These are phyloP conservation scores for Sambucus nigra DNA, from an alignment of 129 eudicot genomes.

Conservation along the genomic window DNA sequence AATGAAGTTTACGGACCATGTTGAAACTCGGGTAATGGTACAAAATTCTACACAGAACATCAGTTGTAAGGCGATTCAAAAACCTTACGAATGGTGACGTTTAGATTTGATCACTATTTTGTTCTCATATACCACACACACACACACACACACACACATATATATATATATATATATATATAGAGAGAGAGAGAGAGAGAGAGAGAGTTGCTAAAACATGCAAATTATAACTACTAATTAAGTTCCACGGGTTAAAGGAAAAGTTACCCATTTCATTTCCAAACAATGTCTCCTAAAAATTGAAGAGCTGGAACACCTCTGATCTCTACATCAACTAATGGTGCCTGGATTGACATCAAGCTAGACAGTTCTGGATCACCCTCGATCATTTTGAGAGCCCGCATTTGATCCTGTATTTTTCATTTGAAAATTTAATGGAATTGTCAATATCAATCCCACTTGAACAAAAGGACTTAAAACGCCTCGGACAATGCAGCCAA, in stretches of 20 bases:
- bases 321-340: conserved; percentile 92
- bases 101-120: background rate
- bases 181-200: no score
- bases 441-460: background rate
- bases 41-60: no score
- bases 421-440: background rate
- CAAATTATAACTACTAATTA: background rate
- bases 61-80: no score
- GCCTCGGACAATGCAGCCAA: no score
- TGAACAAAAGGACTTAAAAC: background rate
- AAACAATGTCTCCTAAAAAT: conserved; percentile 84
- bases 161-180: no score
- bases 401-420: conserved; percentile 73
- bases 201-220: background rate
- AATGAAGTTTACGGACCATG: no score
- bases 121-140: background rate
- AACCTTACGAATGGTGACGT: background rate
- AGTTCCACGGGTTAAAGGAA: background rate
- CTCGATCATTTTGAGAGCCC: conserved; percentile 59
- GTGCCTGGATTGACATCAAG: conserved; percentile 70
- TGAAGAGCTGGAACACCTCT: conserved; percentile 98
- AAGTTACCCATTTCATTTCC: conserved; percentile 40
- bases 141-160: no score
- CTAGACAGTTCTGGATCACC: conserved; percentile 62
- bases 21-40: no score